Evolutionary conservation across 495 filamentous ascomycete genomes (phyloP), one percentile per base, ranked within the genome.

Genomic region (Talaromyces nanjingensis): DNA sequence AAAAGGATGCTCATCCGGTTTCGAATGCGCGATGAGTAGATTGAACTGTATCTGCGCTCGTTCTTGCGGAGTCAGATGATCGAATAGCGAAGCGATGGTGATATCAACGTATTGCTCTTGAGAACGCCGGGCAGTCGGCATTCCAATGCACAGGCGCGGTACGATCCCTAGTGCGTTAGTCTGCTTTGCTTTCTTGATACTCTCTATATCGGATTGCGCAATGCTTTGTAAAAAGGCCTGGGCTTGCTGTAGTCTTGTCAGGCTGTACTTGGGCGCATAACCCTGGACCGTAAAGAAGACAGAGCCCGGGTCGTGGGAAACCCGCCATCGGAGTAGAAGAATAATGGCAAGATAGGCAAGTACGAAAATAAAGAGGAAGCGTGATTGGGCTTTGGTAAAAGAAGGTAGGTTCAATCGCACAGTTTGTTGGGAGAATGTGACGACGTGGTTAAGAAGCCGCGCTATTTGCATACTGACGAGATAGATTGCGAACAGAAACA

Each of bases 21-120:
- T 69, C 25, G 72, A 73, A 57, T 84, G 77, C 20, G 83, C 81
- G 59, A 86, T 77, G 49, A 87, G 76, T 6, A 83, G 73, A 18
- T 81, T 73, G n/a, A 87, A 64, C 65, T 78, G 66, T 49, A 86
- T 72, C 9, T 70, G 65, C 4, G 69, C 64, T 29, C 83, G 76
- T 69, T 87, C 79, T 18, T 75, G 65, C 3, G 70, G 62, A 20
- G 76, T 78, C 1, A 87, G 70, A 1, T 76, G 76, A 24, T 80
- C 79, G 33, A 82, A 73, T 25, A 87, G 66, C 5, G 82, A 83
- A 16, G 79, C 84, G 22, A 87, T 66, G 1, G 81, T 78, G 7
- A 71, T 70, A 8, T 73, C 68, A 39, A 88, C 70, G 63, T 84
- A 85, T 54, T 78, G 74, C 54, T 71, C 67, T 42, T 70, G 60